These are phyloP conservation scores for Penicillium salamii DNA, from an alignment of 495 filamentous ascomycete genomes.

Conservation along the genomic window DNA sequence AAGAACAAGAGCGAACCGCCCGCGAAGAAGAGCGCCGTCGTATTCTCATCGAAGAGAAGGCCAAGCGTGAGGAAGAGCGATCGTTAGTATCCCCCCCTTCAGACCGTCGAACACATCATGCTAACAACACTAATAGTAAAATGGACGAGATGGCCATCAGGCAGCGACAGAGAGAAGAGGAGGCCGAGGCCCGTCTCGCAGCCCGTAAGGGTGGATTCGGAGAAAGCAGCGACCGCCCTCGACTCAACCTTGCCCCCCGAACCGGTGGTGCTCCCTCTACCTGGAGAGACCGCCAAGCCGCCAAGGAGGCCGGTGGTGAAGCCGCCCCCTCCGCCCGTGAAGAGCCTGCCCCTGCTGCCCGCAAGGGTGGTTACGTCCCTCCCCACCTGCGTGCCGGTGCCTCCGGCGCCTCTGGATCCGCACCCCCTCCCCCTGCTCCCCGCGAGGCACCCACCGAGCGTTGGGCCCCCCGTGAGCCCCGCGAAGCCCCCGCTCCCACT, in stretches of 20 bases:
- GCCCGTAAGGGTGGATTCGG: constrained; percentile 43
- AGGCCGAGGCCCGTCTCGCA: constrained; percentile 58
- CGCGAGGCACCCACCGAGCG: constrained; percentile 28
- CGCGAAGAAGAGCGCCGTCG: constrained; percentile 68
- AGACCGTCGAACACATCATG: background rate
- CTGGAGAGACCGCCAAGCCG: constrained; percentile 85
- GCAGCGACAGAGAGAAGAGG: constrained; percentile 68
- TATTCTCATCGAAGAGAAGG: constrained; percentile 68
- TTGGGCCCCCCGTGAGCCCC: constrained; percentile 33
- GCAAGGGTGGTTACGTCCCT: constrained; percentile 49
- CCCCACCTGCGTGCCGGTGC: constrained; percentile 45
- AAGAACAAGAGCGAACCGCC: constrained; percentile 77
- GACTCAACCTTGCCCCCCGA: constrained; percentile 58
- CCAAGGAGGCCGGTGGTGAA: constrained; percentile 47
- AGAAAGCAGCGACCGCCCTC: constrained; percentile 60
- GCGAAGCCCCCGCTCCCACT: constrained; percentile 34
- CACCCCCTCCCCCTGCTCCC: constrained; percentile 31
- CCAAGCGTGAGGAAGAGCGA: constrained; percentile 78
- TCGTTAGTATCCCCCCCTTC: constrained; percentile 48
- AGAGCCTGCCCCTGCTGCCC: constrained; percentile 29
- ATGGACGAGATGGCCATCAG: constrained; percentile 61
- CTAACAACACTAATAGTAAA: constrained; percentile 41
- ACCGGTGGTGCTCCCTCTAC: constrained; percentile 54
- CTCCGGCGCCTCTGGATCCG: constrained; percentile 25
- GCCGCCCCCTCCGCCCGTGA: constrained; percentile 20